Conservation (phyloP, 2,329 filamentous ascomycete genomes). For the Aureobasidium sp. region DNA sequence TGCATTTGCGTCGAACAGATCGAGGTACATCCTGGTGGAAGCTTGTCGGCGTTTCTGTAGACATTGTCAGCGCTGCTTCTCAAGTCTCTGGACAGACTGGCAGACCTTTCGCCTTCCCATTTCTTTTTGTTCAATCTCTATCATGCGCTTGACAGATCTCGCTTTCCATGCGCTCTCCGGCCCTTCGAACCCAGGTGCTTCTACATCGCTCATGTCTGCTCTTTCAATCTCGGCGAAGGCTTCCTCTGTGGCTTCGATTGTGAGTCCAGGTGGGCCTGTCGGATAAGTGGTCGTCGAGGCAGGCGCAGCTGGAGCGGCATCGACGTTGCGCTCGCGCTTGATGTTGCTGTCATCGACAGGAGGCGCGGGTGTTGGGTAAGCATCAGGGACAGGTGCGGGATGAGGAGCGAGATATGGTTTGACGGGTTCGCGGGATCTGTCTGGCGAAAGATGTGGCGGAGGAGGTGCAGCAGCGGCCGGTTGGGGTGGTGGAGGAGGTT, state of each 20-base stretch:
- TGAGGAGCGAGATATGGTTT: constrained; percentile 10
- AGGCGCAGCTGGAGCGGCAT: not conserved
- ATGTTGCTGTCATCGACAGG: not conserved
- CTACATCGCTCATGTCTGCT: constrained; percentile 54
- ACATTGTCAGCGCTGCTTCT: constrained; percentile 6
- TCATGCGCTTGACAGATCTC: constrained; percentile 57
- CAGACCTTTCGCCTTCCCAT: constrained; percentile 56
- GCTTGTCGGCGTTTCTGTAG: constrained; percentile 52
- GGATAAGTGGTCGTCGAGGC: constrained; percentile 20
- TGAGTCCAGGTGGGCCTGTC: constrained; percentile 31
- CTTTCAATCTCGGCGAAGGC: constrained; percentile 49
- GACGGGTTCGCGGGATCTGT: constrained; percentile 1
- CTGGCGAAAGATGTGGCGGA: constrained; percentile 3
- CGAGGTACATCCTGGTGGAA: constrained; percentile 49
- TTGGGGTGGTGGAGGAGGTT: constrained; percentile 13
- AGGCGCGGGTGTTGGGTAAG: not conserved
- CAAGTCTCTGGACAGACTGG: not conserved
- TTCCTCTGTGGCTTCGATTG: constrained; percentile 49
- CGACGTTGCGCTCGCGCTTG: constrained; percentile 12
- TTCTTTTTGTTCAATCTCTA: constrained; percentile 60
- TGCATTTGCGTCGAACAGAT: constrained; percentile 60
- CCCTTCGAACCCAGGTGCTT: constrained; percentile 45
- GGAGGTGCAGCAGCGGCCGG: not conserved
- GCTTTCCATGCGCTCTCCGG: constrained; percentile 49
- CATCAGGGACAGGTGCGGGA: not conserved